Percentiles rank a stretch among this genome's conserved stretches.
phyloP scores from a whole-genome alignment of 495 filamentous ascomycete genomes.

The Lepidopterella palustris region DNA sequence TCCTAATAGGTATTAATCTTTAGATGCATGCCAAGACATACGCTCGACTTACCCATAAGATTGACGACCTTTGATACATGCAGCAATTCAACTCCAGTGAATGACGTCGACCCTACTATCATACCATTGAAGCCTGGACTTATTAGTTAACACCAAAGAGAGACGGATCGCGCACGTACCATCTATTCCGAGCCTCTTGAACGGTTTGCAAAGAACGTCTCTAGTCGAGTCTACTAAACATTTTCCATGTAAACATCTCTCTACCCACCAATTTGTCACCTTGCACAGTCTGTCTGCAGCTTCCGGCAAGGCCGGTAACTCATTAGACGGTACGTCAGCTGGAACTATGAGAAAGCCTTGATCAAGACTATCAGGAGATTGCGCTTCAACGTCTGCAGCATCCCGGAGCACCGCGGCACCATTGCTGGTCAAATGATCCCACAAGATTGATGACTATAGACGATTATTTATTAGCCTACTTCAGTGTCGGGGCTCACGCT shows the following conservation, averaged over 20 bases:
- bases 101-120: constrained; percentile 71
- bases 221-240: constrained; percentile 60
- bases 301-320: constrained; percentile 23
- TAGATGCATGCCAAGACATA: too few species aligned
- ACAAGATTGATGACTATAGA: constrained; percentile 35
- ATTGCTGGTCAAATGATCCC: constrained; percentile 48
- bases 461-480: constrained; percentile 7
- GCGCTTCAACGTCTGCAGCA: constrained; percentile 10
- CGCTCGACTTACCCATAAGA: constrained; percentile 54
- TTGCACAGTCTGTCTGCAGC: constrained; percentile 37
- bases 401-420: constrained; percentile 39
- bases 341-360: constrained; percentile 26
- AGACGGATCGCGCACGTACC: constrained; percentile 36
- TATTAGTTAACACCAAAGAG: neutral
- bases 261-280: constrained; percentile 90
- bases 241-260: constrained; percentile 74
- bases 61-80: constrained; percentile 70
- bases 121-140: constrained; percentile 54
- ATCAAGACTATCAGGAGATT: constrained; percentile 16
- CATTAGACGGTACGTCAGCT: constrained; percentile 14
- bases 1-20: constrained; percentile 33
- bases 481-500: neutral
- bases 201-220: constrained; percentile 68
- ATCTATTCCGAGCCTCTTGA: constrained; percentile 59
- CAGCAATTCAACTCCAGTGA: constrained; percentile 74